These are phyloP conservation scores for Bretschneidera sinensis DNA, from an alignment of 345 rosid species.

Conservation along the genomic window DNA sequence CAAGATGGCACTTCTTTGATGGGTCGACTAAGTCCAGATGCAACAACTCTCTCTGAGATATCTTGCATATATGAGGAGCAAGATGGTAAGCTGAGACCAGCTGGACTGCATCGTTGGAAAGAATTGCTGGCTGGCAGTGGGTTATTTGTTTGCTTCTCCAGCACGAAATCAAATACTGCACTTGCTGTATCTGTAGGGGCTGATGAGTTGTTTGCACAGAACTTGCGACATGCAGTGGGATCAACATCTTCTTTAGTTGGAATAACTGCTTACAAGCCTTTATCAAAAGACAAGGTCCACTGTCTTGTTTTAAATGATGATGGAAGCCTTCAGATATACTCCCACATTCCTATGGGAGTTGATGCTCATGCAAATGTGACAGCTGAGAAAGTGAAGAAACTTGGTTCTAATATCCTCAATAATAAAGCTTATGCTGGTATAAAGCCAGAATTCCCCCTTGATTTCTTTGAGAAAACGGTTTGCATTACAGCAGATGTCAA, in stretches of 20 bases:
- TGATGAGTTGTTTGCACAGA: conserved; percentile 69
- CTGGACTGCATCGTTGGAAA: conserved; percentile 90
- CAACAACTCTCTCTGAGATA: conserved; percentile 56
- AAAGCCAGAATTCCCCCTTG: conserved; percentile 92
- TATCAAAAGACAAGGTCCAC: conserved; percentile 86
- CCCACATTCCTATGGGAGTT: conserved; percentile 53
- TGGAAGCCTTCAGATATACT: conserved; percentile 97
- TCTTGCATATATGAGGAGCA: conserved; percentile 76
- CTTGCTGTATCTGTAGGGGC: conserved; percentile 58
- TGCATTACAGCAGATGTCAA: conserved; percentile 91
- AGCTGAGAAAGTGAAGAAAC: conserved; percentile 76
- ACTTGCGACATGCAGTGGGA: conserved; percentile 70
- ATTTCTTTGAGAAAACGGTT: conserved; percentile 93
- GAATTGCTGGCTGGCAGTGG: conserved; percentile 78
- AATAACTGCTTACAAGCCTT: conserved; percentile 84
- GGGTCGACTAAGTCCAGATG: conserved; percentile 67
- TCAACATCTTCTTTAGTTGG: conserved; percentile 88
- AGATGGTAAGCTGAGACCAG: conserved; percentile 62
- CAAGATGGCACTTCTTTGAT: conserved; percentile 82
- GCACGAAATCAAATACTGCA: conserved; percentile 68
- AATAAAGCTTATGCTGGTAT: conserved; percentile 74
- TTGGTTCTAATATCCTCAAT: conserved; percentile 81
- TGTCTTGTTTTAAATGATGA: conserved; percentile 96
- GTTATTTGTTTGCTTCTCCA: conserved; percentile 75
- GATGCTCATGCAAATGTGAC: conserved; percentile 61